A percentile compares a stretch with the other conserved stretches of the same genome.
Evolutionary conservation across 2,329 filamentous ascomycete genomes (phyloP).

Genomic region (Pestalotiopsis sp.): DNA sequence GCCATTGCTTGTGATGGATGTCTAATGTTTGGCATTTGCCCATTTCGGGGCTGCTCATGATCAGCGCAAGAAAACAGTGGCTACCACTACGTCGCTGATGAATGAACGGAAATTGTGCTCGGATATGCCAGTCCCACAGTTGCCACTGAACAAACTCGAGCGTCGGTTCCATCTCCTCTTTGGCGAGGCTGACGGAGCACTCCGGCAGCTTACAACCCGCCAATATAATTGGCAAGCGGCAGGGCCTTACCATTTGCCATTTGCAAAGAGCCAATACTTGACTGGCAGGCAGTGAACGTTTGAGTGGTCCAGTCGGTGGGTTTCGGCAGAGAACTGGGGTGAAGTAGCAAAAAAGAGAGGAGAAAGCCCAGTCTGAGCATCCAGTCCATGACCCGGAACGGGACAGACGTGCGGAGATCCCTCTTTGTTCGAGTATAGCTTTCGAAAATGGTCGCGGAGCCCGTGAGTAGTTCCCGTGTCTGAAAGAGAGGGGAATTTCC

Average conservation of each 20-base stretch:
- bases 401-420: conserved; percentile 1
- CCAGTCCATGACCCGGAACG: background rate
- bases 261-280: background rate
- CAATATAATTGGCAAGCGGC: background rate
- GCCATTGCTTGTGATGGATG: background rate
- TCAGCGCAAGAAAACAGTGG: background rate
- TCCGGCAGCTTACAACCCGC: background rate
- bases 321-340: background rate
- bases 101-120: background rate
- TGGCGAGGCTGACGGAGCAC: conserved; percentile 8
- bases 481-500: background rate
- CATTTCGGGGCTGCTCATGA: background rate
- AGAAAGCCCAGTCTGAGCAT: background rate
- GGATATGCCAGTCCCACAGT: conserved; percentile 6
- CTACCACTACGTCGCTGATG: background rate
- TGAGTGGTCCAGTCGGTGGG: background rate
- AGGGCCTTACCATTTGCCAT: background rate
- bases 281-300: background rate
- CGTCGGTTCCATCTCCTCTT: conserved; percentile 2
- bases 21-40: background rate
- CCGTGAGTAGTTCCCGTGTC: background rate
- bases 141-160: conserved; percentile 4
- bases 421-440: conserved; percentile 5
- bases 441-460: background rate
- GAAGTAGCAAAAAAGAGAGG: background rate